Conservation (phyloP, 768 basidiomycete species). For the Strobilomyces confusus region DNA sequence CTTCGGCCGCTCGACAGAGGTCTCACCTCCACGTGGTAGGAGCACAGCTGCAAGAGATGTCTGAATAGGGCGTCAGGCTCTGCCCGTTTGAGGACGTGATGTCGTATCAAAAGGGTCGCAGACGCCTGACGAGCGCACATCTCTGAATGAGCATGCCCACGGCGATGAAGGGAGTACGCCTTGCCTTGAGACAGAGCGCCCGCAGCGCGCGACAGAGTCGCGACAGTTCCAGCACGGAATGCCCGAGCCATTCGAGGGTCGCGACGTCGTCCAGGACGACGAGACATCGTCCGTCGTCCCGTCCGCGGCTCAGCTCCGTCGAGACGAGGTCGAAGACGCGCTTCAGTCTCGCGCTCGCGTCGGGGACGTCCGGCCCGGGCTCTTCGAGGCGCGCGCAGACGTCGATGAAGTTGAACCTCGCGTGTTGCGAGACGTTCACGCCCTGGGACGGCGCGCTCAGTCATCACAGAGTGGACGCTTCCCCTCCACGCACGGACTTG, state of each 20-base stretch:
- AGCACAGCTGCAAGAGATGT: conserved; percentile 55
- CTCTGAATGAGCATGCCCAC: background rate
- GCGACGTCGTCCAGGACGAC: conserved; percentile 72
- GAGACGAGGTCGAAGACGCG: conserved; percentile 37
- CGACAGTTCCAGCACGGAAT: conserved; percentile 44
- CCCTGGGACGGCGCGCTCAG: conserved; percentile 23
- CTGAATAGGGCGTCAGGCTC: conserved; percentile 61
- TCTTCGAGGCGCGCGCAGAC: conserved; percentile 36
- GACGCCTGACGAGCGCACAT: conserved; percentile 36
- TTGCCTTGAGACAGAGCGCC: conserved; percentile 53
- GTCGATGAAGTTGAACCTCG: conserved; percentile 53
- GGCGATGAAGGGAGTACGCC: background rate
- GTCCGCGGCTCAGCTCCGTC: conserved; percentile 17
- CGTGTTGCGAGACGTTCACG: conserved; percentile 34
- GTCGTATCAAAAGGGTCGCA: conserved; percentile 57
- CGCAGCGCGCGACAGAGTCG: conserved; percentile 60
- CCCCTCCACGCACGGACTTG: conserved; percentile 50
- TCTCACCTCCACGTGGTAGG: conserved; percentile 68
- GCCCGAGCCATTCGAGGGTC: conserved; percentile 69
- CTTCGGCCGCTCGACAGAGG: conserved; percentile 73
- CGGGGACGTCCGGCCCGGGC: conserved; percentile 9
- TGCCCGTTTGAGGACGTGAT: conserved; percentile 52
- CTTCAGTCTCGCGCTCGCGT: conserved; percentile 21
- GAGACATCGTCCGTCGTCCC: conserved; percentile 27
- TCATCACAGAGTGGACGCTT: background rate